Evolutionary conservation across 441 rosid genomes (phyloP), one percentile per base, ranked within the genome.

Genomic region (Euphorbia celastroides): DNA sequence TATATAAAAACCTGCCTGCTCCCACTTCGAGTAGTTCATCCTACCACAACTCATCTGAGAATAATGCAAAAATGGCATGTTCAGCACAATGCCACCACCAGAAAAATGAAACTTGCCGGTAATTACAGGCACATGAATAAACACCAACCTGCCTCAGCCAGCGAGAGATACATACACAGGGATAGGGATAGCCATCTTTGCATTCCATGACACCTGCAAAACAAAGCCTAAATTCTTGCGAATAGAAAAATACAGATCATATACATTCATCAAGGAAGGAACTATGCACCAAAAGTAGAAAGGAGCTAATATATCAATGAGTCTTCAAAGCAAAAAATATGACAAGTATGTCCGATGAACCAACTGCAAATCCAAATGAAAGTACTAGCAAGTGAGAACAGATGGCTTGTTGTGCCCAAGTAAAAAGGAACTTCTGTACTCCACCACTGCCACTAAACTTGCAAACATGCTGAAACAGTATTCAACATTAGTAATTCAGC

Each of bases 381-480:
- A 25, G 31, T 27, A 25, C 7, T 14, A 55, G 59, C 19, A 25
- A 23, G 58, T 55, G 31, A 23, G 59, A 55, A 13, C 59, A 26
- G 60, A 56, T 56, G 60, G 60, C 60, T 56, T 26, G n/a, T 13
- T 23, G 5, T 59, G 62, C 66, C 66, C 70, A 67, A 70, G 75
- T 69, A 67, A 57, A 64, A 64, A 34, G 60, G 64, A 57, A 58
- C 16, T 64, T 23, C 60, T 50, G 60, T 50, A 64, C 62, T 59
- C 66, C 51, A 64, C 62, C 68, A 57, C 52, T 64, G 50, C 64
- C 59, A 58, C 50, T 66, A 3, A 63, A n/a, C 50, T 68, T 57
- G 71, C 78, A 79, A 68, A 67, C 63, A 57, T 8, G 79, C 76
- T 69, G 66, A 30, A 74, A 78, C 82, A 74, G 82, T 72, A 55